A percentile compares a stretch with the other conserved stretches of the same genome.
Evolutionary conservation across 2,329 filamentous ascomycete species (phyloP).

Genomic region (Zymoseptoria passerinii): DNA sequence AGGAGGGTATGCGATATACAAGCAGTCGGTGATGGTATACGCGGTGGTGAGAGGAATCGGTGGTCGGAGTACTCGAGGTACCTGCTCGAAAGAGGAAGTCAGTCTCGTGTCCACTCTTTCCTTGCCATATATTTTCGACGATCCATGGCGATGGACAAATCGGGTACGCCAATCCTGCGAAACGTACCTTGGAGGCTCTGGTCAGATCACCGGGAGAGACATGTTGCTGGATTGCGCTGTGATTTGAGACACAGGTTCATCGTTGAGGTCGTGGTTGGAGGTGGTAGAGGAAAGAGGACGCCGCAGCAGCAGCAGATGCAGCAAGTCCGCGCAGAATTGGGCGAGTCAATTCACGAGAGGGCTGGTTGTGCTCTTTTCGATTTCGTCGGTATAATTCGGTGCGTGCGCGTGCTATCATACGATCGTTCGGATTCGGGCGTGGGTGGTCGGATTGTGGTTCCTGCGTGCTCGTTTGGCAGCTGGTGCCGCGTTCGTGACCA

Average conservation of each 20-base stretch:
- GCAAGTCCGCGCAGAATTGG: not conserved
- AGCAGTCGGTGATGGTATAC: not conserved
- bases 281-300: not conserved
- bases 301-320: not conserved
- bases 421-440: not conserved
- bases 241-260: constrained; percentile 11
- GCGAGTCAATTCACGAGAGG: not conserved
- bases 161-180: not conserved
- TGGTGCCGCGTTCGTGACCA: not conserved
- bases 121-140: not conserved
- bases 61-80: not conserved
- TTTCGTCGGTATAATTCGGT: not conserved
- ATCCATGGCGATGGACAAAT: not conserved
- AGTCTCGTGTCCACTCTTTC: not conserved
- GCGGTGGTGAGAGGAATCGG: not conserved
- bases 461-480: not conserved
- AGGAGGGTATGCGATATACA: not conserved
- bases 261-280: not conserved
- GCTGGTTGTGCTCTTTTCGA: not conserved
- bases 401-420: not conserved
- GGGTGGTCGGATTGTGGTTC: not conserved
- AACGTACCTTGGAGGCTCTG: constrained; percentile 5
- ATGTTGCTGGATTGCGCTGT: constrained; percentile 10
- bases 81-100: not conserved
- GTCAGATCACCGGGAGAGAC: constrained; percentile 12